These are phyloP conservation scores for Bipolaris oryzae DNA, from an alignment of 2,329 filamentous ascomycete genomes.

Conservation along the genomic window DNA sequence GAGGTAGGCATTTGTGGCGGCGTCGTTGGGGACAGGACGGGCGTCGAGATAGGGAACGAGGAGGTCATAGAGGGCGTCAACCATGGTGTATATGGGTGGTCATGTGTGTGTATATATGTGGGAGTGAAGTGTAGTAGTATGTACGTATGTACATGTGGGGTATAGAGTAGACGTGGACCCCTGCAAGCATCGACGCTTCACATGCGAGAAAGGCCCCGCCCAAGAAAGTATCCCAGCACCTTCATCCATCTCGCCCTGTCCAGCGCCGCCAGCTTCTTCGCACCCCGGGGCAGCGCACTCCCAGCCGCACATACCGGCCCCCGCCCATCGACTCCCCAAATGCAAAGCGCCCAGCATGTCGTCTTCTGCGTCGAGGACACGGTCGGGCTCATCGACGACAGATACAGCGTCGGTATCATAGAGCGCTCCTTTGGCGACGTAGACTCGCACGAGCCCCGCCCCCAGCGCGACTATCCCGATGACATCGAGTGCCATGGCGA, in stretches of 20 bases:
- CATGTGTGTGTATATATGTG: background rate
- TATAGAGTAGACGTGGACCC: too few relatives aligned
- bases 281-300: slow-evolving; percentile 13
- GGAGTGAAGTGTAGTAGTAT: background rate
- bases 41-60: slow-evolving; percentile 66
- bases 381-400: slow-evolving; percentile 49
- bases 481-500: slow-evolving; percentile 46
- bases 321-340: slow-evolving; percentile 2
- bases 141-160: background rate
- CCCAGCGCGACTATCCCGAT: slow-evolving; percentile 47
- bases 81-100: slow-evolving; percentile 16
- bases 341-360: slow-evolving; percentile 25
- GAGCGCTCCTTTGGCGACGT: slow-evolving; percentile 52
- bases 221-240: too few relatives aligned
- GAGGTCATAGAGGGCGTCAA: slow-evolving; percentile 75
- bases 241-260: slow-evolving; percentile 24
- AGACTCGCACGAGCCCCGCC: slow-evolving; percentile 54
- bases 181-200: background rate
- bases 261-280: slow-evolving; percentile 20
- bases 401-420: slow-evolving; percentile 52
- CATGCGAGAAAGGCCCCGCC: slow-evolving; percentile 17
- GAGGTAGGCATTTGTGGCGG: slow-evolving; percentile 72
- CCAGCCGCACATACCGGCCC: background rate
- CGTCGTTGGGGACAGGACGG: slow-evolving; percentile 54
- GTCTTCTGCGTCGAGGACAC: slow-evolving; percentile 52